Evolutionary conservation across 2,329 filamentous ascomycete genomes (phyloP).

Genomic region (Zymoseptoria brevis): DNA sequence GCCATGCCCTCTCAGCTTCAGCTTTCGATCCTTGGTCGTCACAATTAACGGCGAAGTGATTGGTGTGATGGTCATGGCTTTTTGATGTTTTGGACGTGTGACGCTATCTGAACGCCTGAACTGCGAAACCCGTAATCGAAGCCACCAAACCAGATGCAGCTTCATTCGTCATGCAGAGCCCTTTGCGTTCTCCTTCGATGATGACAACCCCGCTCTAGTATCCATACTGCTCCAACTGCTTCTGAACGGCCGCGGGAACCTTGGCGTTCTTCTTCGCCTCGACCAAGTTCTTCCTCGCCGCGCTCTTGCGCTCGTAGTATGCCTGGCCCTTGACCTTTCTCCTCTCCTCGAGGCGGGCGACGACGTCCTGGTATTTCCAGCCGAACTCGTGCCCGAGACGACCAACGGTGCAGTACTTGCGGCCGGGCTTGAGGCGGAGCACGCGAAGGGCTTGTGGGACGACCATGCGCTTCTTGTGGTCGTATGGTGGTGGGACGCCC

Average conservation of each 20-base stretch:
- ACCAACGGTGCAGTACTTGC: conserved; percentile 99
- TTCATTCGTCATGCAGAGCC: conserved; percentile 5
- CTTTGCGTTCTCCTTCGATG: background rate
- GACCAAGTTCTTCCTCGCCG: conserved; percentile 77
- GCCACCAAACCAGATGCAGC: background rate
- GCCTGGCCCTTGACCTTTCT: conserved; percentile 98
- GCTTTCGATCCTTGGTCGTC: background rate
- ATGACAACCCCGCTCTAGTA: conserved; percentile 56
- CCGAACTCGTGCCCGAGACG: conserved; percentile 97
- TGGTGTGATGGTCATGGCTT: background rate
- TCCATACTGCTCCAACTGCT: conserved; percentile 81
- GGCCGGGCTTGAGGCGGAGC: conserved; percentile 92
- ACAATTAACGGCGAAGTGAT: background rate
- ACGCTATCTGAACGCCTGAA: conserved; percentile 1
- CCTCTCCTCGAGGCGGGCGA: conserved; percentile 95
- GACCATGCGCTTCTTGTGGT: conserved; percentile 99
- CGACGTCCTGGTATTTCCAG: conserved; percentile 99
- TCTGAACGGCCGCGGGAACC: conserved; percentile 77
- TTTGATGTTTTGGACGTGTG: conserved; percentile 1
- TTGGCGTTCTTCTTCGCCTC: conserved; percentile 89
- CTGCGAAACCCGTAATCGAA: background rate
- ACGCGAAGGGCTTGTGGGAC: conserved; percentile 97
- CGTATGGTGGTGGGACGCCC: conserved; percentile 96
- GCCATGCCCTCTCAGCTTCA: background rate
- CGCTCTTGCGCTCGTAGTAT: conserved; percentile 99